Conservation (phyloP, 2,329 filamentous ascomycete genomes). For the Aphanocladium album region DNA sequence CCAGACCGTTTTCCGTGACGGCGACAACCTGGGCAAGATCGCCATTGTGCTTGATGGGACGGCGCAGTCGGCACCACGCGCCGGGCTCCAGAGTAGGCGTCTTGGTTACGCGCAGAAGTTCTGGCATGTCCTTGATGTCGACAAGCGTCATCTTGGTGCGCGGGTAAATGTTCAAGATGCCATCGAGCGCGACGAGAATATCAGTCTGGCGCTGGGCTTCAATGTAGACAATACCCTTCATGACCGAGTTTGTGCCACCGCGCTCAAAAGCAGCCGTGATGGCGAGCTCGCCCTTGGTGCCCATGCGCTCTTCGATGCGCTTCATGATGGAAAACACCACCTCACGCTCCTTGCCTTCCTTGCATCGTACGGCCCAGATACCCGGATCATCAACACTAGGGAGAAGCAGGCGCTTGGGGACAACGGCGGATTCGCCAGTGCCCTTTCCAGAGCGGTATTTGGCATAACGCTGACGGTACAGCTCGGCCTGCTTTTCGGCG, state of each 20-base stretch:
- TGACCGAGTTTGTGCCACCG: slow-evolving; percentile 67
- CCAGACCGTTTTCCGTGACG: slow-evolving; percentile 86
- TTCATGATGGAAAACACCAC: slow-evolving; percentile 85
- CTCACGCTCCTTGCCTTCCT: slow-evolving; percentile 92
- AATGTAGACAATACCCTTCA: slow-evolving; percentile 94
- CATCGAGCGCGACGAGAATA: slow-evolving; percentile 76
- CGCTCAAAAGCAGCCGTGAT: slow-evolving; percentile 93
- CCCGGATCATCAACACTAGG: slow-evolving; percentile 93
- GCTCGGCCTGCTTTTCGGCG: slow-evolving; percentile 86
- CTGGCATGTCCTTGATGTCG: slow-evolving; percentile 95
- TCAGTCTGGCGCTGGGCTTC: slow-evolving; percentile 86
- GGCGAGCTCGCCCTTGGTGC: slow-evolving; percentile 72
- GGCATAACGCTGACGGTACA: slow-evolving; percentile 83
- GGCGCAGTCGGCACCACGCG: slow-evolving; percentile 84
- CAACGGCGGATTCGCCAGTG: slow-evolving; percentile 65
- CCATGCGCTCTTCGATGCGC: slow-evolving; percentile 73
- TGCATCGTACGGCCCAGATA: slow-evolving; percentile 91
- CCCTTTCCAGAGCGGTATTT: slow-evolving; percentile 69
- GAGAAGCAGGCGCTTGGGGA: slow-evolving; percentile 80
- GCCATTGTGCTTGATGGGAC: slow-evolving; percentile 73
- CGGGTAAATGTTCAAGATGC: slow-evolving; percentile 84
- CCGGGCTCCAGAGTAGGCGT: slow-evolving; percentile 79
- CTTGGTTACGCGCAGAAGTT: slow-evolving; percentile 85
- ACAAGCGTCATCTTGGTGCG: slow-evolving; percentile 82
- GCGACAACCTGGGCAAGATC: slow-evolving; percentile 91